Evolutionary conservation across 1,284 basidiomycete species (phyloP), one percentile per base, ranked within the genome.

Genomic region (Ustilago sp.): DNA sequence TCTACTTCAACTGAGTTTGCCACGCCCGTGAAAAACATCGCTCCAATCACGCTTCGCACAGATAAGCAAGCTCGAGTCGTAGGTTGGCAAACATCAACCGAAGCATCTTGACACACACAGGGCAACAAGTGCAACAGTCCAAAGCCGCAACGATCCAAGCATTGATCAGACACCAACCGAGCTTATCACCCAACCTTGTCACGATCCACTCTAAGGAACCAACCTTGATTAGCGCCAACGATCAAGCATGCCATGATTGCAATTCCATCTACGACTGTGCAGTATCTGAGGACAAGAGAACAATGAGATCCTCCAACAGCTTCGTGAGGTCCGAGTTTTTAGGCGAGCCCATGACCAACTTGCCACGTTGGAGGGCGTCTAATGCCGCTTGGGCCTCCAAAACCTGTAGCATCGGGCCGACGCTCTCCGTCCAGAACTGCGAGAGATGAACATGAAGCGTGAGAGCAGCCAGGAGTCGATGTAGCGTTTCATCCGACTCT

Each of bases 361-460:
- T 13, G 15, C 59, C 53, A 39, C 47, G 47, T 36, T 54, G 53
- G 19, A 19, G 19, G 19, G 43, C 19, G 9, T 47, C 2, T 34
- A 77, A 48, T 13, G 59, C 66, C 4, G 65, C 63, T 7, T 53
- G 28, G 1, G 75, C 75, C 9, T 91, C 90, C 36, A 96, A 86
- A 5, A 93, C 91, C 69, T 93, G 91, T 32, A 95, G 86, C 73
- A 95, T 82, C 0, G 90, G 88, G 32, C 91, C 89, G 70, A 91
- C 89, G 38, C 88, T 89, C 0, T 91, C 91, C 13, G 90, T 66
- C 71, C 83, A 88, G 31, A 72, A 84, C 1, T 88, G 88, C 0
- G 87, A 92, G 23, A 94, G 86, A 47, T 93, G 90, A 59, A 95
- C 77, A 52, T 93, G 85, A 80, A 93, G 90, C 1, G 90, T 93